Conservation (phyloP, 116 monocot species). For the Trichopus zeylanicus region DNA sequence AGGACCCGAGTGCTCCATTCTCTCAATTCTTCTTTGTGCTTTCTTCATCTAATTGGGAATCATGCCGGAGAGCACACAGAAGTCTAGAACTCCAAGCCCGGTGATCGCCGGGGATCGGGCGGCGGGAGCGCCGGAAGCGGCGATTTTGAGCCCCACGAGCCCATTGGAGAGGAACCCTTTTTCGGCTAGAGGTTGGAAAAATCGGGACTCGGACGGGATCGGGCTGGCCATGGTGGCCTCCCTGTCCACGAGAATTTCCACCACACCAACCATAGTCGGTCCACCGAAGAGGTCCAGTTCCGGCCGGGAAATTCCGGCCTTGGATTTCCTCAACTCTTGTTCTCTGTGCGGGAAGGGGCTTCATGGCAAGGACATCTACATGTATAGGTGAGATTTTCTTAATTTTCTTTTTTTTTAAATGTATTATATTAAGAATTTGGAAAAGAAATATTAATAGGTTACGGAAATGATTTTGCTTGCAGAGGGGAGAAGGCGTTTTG, state of each 20-base stretch:
- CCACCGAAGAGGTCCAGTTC: too few species aligned
- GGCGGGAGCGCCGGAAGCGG: neutral
- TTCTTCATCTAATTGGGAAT: neutral
- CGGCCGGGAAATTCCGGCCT: conserved; percentile 15
- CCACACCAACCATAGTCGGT: too few species aligned
- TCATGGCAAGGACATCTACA: conserved; percentile 58
- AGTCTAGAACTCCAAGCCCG: conserved; percentile 1
- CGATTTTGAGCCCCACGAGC: conserved; percentile 16
- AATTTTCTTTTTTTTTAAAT: neutral
- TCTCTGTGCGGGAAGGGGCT: conserved; percentile 46
- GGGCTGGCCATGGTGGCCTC: conserved; percentile 46
- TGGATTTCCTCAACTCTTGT: conserved; percentile 40
- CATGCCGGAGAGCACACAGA: conserved; percentile 6
- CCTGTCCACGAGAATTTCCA: too few species aligned
- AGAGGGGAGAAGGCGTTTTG: conserved; percentile 10
- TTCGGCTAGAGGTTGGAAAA: conserved; percentile 44
- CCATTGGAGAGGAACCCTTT: conserved; percentile 36
- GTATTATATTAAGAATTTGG: too few species aligned
- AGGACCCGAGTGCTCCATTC: too few species aligned
- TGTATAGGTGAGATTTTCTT: conserved; percentile 35
- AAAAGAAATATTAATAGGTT: neutral
- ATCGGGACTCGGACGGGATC: conserved; percentile 42
- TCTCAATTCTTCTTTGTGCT: neutral
- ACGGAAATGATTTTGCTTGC: neutral
- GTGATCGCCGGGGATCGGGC: conserved; percentile 13